Conservation (phyloP, 2,329 filamentous ascomycete species). For the Onygenales sp. region DNA sequence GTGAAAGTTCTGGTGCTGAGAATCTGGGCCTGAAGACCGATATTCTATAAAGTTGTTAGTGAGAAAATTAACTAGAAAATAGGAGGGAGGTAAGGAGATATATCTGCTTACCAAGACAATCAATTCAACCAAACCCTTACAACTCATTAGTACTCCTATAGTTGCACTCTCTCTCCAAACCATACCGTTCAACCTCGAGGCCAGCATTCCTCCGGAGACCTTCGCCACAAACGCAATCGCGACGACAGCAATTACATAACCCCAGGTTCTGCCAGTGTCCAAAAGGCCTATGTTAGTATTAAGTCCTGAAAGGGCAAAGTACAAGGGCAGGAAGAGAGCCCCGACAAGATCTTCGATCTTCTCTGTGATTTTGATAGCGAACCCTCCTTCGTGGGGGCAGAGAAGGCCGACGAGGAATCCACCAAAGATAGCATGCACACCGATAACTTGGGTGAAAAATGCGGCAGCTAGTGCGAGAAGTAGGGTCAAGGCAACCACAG, state of each 20-base stretch:
- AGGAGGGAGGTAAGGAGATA: slow-evolving; percentile 6
- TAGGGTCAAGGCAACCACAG: slow-evolving; percentile 72
- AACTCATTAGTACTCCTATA: slow-evolving; percentile 89
- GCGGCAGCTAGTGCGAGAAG: slow-evolving; percentile 68
- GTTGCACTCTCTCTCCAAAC: slow-evolving; percentile 85
- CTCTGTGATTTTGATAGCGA: slow-evolving; percentile 78
- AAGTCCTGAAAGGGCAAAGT: slow-evolving; percentile 85
- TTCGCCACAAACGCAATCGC: slow-evolving; percentile 76
- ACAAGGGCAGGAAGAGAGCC: slow-evolving; percentile 76
- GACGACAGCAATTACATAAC: slow-evolving; percentile 76
- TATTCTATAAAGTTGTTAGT: slow-evolving; percentile 43
- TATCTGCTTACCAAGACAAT: slow-evolving; percentile 67
- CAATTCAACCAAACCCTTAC: slow-evolving; percentile 87
- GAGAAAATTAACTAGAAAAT: not conserved
- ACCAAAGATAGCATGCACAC: slow-evolving; percentile 89
- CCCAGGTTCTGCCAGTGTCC: slow-evolving; percentile 75
- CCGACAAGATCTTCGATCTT: slow-evolving; percentile 89
- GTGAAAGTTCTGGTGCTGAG: slow-evolving; percentile 75
- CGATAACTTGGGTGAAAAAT: slow-evolving; percentile 85
- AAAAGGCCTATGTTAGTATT: slow-evolving; percentile 81
- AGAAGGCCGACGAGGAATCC: slow-evolving; percentile 85
- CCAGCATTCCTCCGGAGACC: slow-evolving; percentile 70
- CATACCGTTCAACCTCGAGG: slow-evolving; percentile 64
- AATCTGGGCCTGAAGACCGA: slow-evolving; percentile 75
- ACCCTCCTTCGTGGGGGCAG: slow-evolving; percentile 52